A percentile compares a stretch with the other conserved stretches of the same genome.
Evolutionary conservation across 2,329 filamentous ascomycete genomes (phyloP).

Genomic region (Thelonectria rubi): DNA sequence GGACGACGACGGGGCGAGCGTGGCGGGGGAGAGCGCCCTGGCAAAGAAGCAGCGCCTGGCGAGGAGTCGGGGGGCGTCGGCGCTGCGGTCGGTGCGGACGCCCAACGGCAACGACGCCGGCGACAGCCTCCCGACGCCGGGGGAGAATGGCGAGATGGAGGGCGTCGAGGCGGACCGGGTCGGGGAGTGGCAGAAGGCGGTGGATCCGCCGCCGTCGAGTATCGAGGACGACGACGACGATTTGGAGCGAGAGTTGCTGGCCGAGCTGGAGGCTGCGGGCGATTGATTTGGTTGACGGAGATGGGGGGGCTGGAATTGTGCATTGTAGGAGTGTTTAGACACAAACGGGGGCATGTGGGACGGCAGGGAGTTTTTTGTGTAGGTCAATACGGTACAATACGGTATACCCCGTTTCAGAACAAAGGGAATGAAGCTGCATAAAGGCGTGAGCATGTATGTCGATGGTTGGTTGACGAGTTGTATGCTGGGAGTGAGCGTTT

Average conservation of each 20-base stretch:
- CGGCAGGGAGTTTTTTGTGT: conserved; percentile 25
- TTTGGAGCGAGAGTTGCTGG: conserved; percentile 70
- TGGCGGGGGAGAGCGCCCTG: conserved; percentile 50
- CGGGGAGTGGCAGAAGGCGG: conserved; percentile 44
- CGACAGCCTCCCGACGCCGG: conserved; percentile 53
- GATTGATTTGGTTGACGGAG: conserved; percentile 29
- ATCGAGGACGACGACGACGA: conserved; percentile 61
- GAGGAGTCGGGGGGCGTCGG: conserved; percentile 55
- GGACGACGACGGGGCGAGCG: conserved; percentile 45
- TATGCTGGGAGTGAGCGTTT: neutral
- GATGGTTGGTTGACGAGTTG: neutral
- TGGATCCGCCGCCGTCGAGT: conserved; percentile 37
- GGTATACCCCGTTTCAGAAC: conserved; percentile 26
- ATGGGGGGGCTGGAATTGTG: neutral
- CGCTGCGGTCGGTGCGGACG: conserved; percentile 57
- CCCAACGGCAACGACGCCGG: conserved; percentile 48
- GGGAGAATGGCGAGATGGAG: conserved; percentile 46
- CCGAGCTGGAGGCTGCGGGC: conserved; percentile 61
- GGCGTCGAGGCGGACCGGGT: neutral
- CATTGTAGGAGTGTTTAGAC: conserved; percentile 11
- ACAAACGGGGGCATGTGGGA: conserved; percentile 9
- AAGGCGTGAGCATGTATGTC: no score
- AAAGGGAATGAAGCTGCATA: conserved; percentile 14
- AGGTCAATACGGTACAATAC: conserved; percentile 17
- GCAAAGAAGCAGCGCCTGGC: conserved; percentile 63